Evolutionary conservation across 805 yeast species (phyloP), one percentile per base, ranked within the genome.

Genomic region (Wickerhamiella brachini): DNA sequence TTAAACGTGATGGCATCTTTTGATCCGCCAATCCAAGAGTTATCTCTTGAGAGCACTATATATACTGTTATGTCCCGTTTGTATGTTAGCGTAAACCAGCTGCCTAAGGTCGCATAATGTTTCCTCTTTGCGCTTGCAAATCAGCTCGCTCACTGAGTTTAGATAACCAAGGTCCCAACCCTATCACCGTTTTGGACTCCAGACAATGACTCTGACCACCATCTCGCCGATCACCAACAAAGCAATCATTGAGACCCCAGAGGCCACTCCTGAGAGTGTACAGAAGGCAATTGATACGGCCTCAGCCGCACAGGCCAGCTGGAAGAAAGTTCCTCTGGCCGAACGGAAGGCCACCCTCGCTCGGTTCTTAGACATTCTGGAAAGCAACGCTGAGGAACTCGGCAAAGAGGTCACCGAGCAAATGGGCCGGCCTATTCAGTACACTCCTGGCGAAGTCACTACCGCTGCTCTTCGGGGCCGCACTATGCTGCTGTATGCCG

Each of bases 371-470:
- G 61, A 61, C 12, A 52, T 57, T 23, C 51, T 63, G 47, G 56
- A 52, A 15, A 56, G 56, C 6, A 56, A 59, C 12, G 55, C 60
- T 41, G 56, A 55, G 2, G 48, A 49, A 21, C 61, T 65, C 15
- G 66, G 61, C n/a, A 42, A 54, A 45, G 66, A 60, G 22, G 55
- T 65, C 48, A 62, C 68, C 37, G 54, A 55, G 45, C 67, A 63
- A 50, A 65, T 65, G 69, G 69, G 69, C 31, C 59, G 69, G 1
- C 69, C 69, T 15, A 57, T 62, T 50, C 53, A 56, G 38, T 65
- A 58, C 57, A 59, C 65, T 10, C 56, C 62, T 17, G 64, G 59
- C 22, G 69, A 65, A 46, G 51, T 65, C 49, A 44, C 48, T 22
- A 65, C 69, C 8, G 64, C 68, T 9, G 62, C 55, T 7, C 42